A percentile compares a stretch with the other conserved stretches of the same genome.
Conservation (phyloP, 148 eudicot genomes). For the Spergularia marina region DNA sequence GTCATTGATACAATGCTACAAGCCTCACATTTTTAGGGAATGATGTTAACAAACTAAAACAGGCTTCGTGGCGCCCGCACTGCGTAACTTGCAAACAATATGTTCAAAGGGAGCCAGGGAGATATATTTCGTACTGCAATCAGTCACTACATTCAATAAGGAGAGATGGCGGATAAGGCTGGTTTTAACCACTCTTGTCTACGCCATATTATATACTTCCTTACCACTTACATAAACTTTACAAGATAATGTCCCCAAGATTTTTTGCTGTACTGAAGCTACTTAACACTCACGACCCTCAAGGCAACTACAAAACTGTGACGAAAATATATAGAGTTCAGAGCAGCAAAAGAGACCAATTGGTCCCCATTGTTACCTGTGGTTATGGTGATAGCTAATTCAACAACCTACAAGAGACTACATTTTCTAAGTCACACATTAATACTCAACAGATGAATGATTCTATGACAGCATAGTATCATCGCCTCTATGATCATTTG, state of each 20-base stretch:
- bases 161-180: slow-evolving; percentile 3
- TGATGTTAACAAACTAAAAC: too few relatives aligned
- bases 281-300: slow-evolving; percentile 20
- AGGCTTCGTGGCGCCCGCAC: too few relatives aligned
- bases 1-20: too few relatives aligned
- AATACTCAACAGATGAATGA: slow-evolving; percentile 1
- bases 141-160: background rate
- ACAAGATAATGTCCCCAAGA: slow-evolving; percentile 18
- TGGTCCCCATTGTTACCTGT: slow-evolving; percentile 21
- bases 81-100: too few relatives aligned
- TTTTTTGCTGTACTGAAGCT: slow-evolving; percentile 26
- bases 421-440: slow-evolving; percentile 29
- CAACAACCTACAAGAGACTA: slow-evolving; percentile 18
- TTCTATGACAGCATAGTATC: slow-evolving; percentile 13
- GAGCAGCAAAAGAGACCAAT: slow-evolving; percentile 26
- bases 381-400: slow-evolving; percentile 18
- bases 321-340: slow-evolving; percentile 16
- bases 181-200: slow-evolving; percentile 23
- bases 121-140: too few relatives aligned
- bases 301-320: slow-evolving; percentile 41
- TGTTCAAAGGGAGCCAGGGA: too few relatives aligned
- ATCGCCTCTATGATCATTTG: slow-evolving; percentile 36
- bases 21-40: too few relatives aligned
- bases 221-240: slow-evolving; percentile 30
- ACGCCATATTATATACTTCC: slow-evolving; percentile 25